Conservation (phyloP, 1,139 yeast species). For the Sugiyamaella xylanicola region DNA sequence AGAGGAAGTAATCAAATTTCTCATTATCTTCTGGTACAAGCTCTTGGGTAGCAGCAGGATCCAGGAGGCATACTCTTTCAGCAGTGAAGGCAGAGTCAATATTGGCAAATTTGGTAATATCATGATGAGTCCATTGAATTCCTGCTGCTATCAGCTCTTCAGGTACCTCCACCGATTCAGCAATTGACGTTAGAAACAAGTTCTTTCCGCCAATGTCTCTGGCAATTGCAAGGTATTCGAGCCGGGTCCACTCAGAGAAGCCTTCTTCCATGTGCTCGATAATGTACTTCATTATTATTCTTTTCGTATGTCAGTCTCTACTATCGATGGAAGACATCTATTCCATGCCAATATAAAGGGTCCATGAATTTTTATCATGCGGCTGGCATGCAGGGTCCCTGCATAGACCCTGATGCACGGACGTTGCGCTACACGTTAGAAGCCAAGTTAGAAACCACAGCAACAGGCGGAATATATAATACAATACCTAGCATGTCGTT, state of each 20-base stretch:
- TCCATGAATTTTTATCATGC: constrained; percentile 10
- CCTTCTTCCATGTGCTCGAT: constrained; percentile 98
- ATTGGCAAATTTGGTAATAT: constrained; percentile 54
- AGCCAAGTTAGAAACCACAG: too few species aligned
- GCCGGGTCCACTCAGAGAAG: constrained; percentile 91
- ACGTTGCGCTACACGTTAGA: too few species aligned
- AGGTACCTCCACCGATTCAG: constrained; percentile 61
- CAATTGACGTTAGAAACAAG: constrained; percentile 75
- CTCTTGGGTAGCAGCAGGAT: constrained; percentile 80
- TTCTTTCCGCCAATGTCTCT: constrained; percentile 79
- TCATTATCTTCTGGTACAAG: constrained; percentile 67
- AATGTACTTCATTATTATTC: constrained; percentile 58
- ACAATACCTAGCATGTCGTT: too few species aligned
- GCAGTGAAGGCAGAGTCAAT: constrained; percentile 49
- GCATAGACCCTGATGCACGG: constrained; percentile 6
- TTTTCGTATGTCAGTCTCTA: too few species aligned
- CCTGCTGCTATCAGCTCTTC: constrained; percentile 59
- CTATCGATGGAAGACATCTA: too few species aligned
- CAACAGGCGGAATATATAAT: too few species aligned
- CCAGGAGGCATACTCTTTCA: constrained; percentile 73
- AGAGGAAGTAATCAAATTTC: constrained; percentile 80
- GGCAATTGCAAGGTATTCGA: constrained; percentile 83
- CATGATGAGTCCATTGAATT: constrained; percentile 78
- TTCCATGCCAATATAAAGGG: too few species aligned
- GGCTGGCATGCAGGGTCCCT: constrained; percentile 14